These are phyloP conservation scores for Mesembryanthemum crystallinum DNA, from an alignment of 148 eudicot species.

Conservation along the genomic window DNA sequence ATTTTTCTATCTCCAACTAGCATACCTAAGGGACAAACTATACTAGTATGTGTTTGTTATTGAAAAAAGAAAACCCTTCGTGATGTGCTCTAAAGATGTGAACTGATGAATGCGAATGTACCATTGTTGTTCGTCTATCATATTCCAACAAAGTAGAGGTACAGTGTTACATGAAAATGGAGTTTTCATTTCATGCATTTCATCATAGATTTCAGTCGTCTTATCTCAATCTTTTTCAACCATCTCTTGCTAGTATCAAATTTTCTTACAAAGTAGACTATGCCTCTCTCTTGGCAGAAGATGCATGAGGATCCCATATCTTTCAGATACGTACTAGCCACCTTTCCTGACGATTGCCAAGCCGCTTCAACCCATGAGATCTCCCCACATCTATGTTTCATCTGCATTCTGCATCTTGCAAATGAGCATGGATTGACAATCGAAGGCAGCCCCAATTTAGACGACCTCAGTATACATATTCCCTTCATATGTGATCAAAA, in stretches of 20 bases:
- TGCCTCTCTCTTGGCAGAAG: not conserved
- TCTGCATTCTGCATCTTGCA: conserved; percentile 40
- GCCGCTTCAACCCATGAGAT: conserved; percentile 24
- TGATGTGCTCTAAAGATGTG: no score
- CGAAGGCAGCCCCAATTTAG: conserved; percentile 24
- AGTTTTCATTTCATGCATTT: no score
- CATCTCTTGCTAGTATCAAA: not conserved
- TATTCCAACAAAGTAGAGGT: no score
- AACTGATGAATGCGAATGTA: no score
- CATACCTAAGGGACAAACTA: no score
- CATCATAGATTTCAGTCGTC: no score
- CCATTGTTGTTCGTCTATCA: no score
- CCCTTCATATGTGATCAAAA: not conserved
- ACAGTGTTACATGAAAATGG: no score
- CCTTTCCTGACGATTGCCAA: conserved; percentile 24
- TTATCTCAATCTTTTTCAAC: not conserved
- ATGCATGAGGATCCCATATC: not conserved
- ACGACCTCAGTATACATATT: conserved; percentile 29
- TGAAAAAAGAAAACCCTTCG: no score
- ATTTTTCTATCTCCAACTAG: no score
- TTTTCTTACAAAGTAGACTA: not conserved
- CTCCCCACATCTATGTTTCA: conserved; percentile 39
- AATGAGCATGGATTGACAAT: conserved; percentile 39
- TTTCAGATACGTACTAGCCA: conserved; percentile 11
- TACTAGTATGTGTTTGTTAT: no score